Percentiles rank a stretch among this genome's conserved stretches.
These are phyloP conservation scores for Gossypium schwendimanii DNA, from an alignment of 441 rosid genomes.

Conservation along the genomic window DNA sequence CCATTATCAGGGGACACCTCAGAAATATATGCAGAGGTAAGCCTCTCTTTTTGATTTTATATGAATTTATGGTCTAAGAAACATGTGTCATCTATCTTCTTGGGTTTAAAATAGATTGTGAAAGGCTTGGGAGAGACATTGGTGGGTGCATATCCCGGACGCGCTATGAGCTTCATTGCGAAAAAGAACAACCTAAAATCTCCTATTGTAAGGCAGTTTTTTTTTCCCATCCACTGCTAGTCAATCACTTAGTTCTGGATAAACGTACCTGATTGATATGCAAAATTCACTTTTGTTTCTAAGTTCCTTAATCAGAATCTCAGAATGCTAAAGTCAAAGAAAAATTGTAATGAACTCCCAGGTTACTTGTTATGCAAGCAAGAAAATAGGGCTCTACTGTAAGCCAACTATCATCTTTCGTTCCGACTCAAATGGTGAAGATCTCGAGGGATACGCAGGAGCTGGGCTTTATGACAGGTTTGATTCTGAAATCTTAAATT, in stretches of 20 bases:
- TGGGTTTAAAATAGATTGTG: conserved; percentile 45
- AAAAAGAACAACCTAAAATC: conserved; percentile 51
- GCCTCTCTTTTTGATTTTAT: not conserved
- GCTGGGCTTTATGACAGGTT: conserved; percentile 82
- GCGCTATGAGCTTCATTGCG: conserved; percentile 71
- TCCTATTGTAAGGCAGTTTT: conserved; percentile 41
- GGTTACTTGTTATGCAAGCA: conserved; percentile 62
- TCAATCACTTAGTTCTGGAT: not conserved
- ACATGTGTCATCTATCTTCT: not conserved
- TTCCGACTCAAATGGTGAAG: conserved; percentile 75
- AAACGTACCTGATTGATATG: conserved; percentile 1
- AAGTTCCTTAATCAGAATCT: not conserved
- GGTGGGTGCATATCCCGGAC: conserved; percentile 75
- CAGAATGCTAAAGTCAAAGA: not conserved
- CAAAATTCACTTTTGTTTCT: not conserved
- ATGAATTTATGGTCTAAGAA: not conserved
- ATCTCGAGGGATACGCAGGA: conserved; percentile 66
- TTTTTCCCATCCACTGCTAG: not conserved
- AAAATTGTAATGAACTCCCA: conserved; percentile 19
- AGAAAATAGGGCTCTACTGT: conserved; percentile 42
- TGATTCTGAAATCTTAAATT: conserved; percentile 6
- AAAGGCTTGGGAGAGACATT: conserved; percentile 84
- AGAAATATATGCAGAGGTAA: conserved; percentile 74
- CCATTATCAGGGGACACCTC: conserved; percentile 64
- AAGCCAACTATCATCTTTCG: conserved; percentile 55